These are phyloP conservation scores for Blastomyces silverae DNA, from an alignment of 2,329 filamentous ascomycete species.

Conservation along the genomic window DNA sequence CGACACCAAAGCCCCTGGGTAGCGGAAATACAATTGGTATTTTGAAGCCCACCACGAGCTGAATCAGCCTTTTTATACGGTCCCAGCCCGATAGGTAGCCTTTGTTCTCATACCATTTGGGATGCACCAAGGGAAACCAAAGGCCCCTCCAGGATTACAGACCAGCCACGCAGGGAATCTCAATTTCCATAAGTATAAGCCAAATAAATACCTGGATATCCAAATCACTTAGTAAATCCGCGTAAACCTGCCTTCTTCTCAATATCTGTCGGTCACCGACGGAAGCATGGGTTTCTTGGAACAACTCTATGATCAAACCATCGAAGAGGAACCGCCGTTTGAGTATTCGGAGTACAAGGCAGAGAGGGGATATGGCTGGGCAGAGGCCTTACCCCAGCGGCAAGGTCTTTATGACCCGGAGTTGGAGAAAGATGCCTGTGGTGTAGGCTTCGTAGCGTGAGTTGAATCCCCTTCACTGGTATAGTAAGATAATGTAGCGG, in stretches of 20 bases:
- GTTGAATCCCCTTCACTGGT: slow-evolving; percentile 31
- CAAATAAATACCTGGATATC: neutral
- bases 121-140: neutral
- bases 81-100: neutral
- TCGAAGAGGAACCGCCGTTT: slow-evolving; percentile 41
- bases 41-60: neutral
- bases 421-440: slow-evolving; percentile 97
- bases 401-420: slow-evolving; percentile 97
- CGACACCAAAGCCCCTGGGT: neutral
- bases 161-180: no score
- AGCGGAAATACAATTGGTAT: slow-evolving; percentile 1
- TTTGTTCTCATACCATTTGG: no score
- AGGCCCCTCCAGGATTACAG: neutral
- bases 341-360: slow-evolving; percentile 50
- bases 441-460: slow-evolving; percentile 97
- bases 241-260: slow-evolving; percentile 10
- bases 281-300: slow-evolving; percentile 49
- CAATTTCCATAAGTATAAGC: no score
- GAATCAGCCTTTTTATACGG: neutral
- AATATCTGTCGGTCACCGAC: slow-evolving; percentile 39
- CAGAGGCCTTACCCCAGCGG: slow-evolving; percentile 89
- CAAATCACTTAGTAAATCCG: neutral
- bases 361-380: slow-evolving; percentile 75
- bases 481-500: slow-evolving; percentile 5
- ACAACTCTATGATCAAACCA: slow-evolving; percentile 44